Percentiles rank a stretch among this genome's conserved stretches.
Conservation (phyloP, 768 basidiomycete genomes). For the Lactarius pseudohatsudake region DNA sequence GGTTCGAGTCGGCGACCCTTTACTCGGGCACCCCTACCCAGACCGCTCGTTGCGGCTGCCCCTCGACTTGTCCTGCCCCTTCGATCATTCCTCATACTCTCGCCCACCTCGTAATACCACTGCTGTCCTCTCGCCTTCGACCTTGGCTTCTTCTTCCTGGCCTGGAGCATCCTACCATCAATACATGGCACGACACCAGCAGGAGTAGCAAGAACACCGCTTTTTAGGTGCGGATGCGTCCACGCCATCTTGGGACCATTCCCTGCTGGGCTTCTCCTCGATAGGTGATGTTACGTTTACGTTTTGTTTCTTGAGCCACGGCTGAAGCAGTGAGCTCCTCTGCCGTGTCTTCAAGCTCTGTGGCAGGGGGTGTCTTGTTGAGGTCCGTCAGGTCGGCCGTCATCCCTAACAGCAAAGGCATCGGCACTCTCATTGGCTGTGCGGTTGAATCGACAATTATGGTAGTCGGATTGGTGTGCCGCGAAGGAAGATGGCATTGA, state of each 20-base stretch:
- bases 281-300: conserved; percentile 68
- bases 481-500: conserved; percentile 45
- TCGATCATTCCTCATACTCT: too few relatives aligned
- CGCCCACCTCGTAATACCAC: too few relatives aligned
- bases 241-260: conserved; percentile 74
- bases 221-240: conserved; percentile 83
- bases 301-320: conserved; percentile 55
- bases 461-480: conserved; percentile 91
- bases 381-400: conserved; percentile 76
- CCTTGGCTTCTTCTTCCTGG: too few relatives aligned
- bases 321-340: conserved; percentile 62
- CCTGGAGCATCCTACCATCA: too few relatives aligned
- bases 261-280: conserved; percentile 57
- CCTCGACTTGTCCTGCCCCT: too few relatives aligned
- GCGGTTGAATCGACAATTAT: conserved; percentile 86
- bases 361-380: conserved; percentile 88
- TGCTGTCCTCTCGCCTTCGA: too few relatives aligned
- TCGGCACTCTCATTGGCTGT: conserved; percentile 79
- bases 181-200: too few relatives aligned
- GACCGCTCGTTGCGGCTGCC: too few relatives aligned
- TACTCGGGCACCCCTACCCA: too few relatives aligned
- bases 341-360: conserved; percentile 71
- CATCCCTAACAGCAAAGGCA: conserved; percentile 67
- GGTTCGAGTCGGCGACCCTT: too few relatives aligned
- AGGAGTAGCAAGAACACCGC: conserved; percentile 86